Base-by-base conservation (phyloP, 176 grass and related monocot species). In the Oryza longistaminata region DNA sequence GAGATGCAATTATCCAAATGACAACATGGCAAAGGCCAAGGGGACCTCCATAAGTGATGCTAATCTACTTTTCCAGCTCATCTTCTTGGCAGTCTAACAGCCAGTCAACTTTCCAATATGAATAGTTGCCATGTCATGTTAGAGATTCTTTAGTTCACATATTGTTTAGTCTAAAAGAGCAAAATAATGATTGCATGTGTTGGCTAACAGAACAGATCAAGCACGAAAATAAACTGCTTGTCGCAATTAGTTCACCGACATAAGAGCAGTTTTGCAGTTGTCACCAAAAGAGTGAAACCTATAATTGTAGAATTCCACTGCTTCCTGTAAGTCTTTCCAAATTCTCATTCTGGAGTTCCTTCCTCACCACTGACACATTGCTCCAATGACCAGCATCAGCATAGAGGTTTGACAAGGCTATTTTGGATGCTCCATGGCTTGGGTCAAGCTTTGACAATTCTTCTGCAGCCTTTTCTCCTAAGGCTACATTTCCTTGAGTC, bases 381-480 rank as follows among this genome's bases (percentile, higher is more conserved):
- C 11, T 70, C 93, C 93, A 94, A 40, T 61, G 64, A 58, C 90
- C 75, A 19, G 85, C 87, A 53, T 92, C 82, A 0, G 93, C 93
- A 88, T 88, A 94, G 37, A 94, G 80, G 70, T 94, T 94, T 13
- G 87, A 92, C 14, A 94, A 81, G 1, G 88, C 35, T 69, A 94
- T 71, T 81, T 87, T 92, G 49, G 85, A 84, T n/a, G 90, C 90
- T 60, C 90, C 90, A 83, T 94, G 93, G 25, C 21, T 70, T 60
- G 88, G 90, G 66, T 90, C 79, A 6, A 94, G 75, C 82, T 78
- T 94, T 37, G 87, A 64, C 58, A 94, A 83, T 75, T 86, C 89
- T 67, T 80, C 69, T 10, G 88, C 90, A 34, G 92, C 94, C 73
- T 15, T 89, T 79, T 97, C 90, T 29, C 92, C 92, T 86, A 92